These are phyloP conservation scores for Vitis rotundifolia DNA, from an alignment of 164 flowering plant species.

Conservation along the genomic window DNA sequence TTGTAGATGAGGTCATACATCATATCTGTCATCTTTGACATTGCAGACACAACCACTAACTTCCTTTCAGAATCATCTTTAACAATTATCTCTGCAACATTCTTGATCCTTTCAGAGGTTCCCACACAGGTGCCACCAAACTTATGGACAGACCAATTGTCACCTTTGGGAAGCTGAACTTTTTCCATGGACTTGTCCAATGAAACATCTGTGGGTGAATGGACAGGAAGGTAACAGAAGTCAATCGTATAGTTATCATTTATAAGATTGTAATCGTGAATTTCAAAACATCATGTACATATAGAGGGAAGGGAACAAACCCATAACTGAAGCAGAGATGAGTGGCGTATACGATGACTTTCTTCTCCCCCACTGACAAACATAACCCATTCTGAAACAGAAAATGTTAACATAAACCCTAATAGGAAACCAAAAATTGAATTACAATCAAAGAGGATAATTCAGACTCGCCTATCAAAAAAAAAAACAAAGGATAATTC, in stretches of 20 bases:
- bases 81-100: slow-evolving; percentile 74
- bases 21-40: slow-evolving; percentile 98
- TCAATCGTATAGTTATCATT: neutral
- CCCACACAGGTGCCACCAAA: slow-evolving; percentile 99
- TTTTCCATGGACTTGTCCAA: slow-evolving; percentile 37
- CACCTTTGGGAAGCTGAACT: slow-evolving; percentile 63
- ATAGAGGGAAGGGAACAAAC: slow-evolving; percentile 21
- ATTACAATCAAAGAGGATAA: too few species aligned
- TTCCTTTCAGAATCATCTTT: slow-evolving; percentile 78
- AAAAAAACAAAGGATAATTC: too few species aligned
- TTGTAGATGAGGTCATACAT: slow-evolving; percentile 84
- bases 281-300: neutral
- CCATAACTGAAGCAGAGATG: slow-evolving; percentile 50
- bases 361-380: slow-evolving; percentile 25
- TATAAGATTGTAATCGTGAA: neutral
- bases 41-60: slow-evolving; percentile 94
- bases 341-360: slow-evolving; percentile 16
- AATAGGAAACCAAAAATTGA: neutral
- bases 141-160: slow-evolving; percentile 89
- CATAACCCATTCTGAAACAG: slow-evolving; percentile 38
- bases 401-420: neutral
- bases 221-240: neutral
- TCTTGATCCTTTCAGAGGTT: slow-evolving; percentile 71
- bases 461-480: too few species aligned
- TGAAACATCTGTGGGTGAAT: slow-evolving; percentile 40